Conservation (phyloP, 495 filamentous ascomycete species). For the Talaromyces proteolyticus region DNA sequence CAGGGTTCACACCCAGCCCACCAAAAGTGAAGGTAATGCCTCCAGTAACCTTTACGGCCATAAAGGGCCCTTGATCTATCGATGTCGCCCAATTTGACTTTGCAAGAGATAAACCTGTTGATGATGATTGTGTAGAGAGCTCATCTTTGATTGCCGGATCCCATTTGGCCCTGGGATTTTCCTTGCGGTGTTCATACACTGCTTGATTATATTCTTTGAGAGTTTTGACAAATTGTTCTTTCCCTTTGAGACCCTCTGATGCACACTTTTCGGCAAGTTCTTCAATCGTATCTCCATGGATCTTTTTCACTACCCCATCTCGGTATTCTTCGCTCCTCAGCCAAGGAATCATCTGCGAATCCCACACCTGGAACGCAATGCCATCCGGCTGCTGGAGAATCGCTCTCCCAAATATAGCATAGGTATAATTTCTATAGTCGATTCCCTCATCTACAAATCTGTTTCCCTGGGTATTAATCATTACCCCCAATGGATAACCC, state of each 20-base stretch:
- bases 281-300: constrained; percentile 40
- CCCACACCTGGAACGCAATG: constrained; percentile 59
- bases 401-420: constrained; percentile 51
- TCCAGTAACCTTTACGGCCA: constrained; percentile 52
- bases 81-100: constrained; percentile 63
- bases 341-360: constrained; percentile 36
- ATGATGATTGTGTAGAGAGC: constrained; percentile 43
- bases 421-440: constrained; percentile 59
- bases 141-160: constrained; percentile 53
- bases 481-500: constrained; percentile 59
- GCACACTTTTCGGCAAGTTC: constrained; percentile 45
- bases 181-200: constrained; percentile 25
- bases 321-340: constrained; percentile 54
- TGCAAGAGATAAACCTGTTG: constrained; percentile 24
- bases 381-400: constrained; percentile 51
- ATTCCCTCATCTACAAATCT: constrained; percentile 60
- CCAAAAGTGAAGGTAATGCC: constrained; percentile 66
- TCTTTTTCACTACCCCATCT: constrained; percentile 43
- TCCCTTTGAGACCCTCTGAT: constrained; percentile 33
- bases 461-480: constrained; percentile 50
- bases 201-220: constrained; percentile 49
- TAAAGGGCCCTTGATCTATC: constrained; percentile 47
- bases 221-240: constrained; percentile 36
- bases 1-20: constrained; percentile 45
- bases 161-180: constrained; percentile 34